Percentiles rank a stretch among this genome's conserved stretches.
phyloP scores from a whole-genome alignment of 2,329 filamentous ascomycete species.

The Aspergillus neotritici region DNA sequence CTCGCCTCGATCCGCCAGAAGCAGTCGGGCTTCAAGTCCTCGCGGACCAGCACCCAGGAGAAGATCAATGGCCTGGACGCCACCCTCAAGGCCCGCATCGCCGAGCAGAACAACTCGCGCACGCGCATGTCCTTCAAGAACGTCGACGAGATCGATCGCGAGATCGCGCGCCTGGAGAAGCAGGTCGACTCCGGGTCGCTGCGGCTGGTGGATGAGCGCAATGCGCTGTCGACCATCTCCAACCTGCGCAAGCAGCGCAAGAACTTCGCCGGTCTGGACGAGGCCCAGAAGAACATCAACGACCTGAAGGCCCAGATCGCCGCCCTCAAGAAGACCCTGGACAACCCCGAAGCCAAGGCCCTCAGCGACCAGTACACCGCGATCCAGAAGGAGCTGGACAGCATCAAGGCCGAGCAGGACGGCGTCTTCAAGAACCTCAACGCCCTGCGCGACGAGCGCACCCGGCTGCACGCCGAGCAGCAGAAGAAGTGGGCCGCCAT shows the following conservation, averaged over 20 bases:
- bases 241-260: slow-evolving; percentile 83
- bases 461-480: slow-evolving; percentile 76
- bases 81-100: slow-evolving; percentile 75
- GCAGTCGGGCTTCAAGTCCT: slow-evolving; percentile 81
- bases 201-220: slow-evolving; percentile 97
- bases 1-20: slow-evolving; percentile 77
- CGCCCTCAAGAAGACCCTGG: slow-evolving; percentile 79
- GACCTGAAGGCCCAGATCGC: slow-evolving; percentile 81
- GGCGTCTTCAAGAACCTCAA: slow-evolving; percentile 84
- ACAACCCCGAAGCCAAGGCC: slow-evolving; percentile 86
- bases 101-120: slow-evolving; percentile 80
- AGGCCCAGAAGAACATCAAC: slow-evolving; percentile 81
- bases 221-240: slow-evolving; percentile 77
- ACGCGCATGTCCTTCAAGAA: slow-evolving; percentile 79
- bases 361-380: slow-evolving; percentile 79
- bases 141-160: slow-evolving; percentile 76
- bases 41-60: slow-evolving; percentile 71
- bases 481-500: slow-evolving; percentile 78
- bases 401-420: slow-evolving; percentile 88
- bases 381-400: slow-evolving; percentile 81
- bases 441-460: slow-evolving; percentile 75
- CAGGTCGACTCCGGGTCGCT: slow-evolving; percentile 84
- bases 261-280: slow-evolving; percentile 79
- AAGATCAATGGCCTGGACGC: slow-evolving; percentile 90
- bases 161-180: slow-evolving; percentile 74